Evolutionary conservation across 345 rosid genomes (phyloP), one percentile per base, ranked within the genome.

Genomic region (Aquilaria sinensis): DNA sequence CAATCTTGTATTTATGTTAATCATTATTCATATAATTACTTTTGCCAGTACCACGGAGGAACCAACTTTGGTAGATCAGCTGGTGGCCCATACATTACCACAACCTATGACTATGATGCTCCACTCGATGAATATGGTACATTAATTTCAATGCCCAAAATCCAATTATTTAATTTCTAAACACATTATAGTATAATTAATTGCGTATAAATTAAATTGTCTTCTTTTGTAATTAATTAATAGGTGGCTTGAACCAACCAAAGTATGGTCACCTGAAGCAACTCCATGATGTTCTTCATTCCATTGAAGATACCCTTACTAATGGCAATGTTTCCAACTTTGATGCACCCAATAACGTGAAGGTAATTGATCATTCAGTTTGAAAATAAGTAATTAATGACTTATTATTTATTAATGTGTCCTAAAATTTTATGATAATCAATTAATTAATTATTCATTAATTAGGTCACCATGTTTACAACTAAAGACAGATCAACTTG

Each of bases 251-350:
- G 65, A 88, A 91, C 68, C 90, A 91, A 61, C 96, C 97, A 1
- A 86, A 88, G 61, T 88, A 77, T 72, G 97, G 92, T 2, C 96
- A 91, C 43, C 67, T 86, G 75, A 91, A 83, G 83, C 78, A 81
- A 48, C 83, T 88, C 11, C 97, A 88, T 51, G 68, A 50, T 10
- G 56, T 77, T 10, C 71, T 88, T 65, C 85, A 75, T 58, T 72
- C 85, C 0, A 77, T 85, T 31, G 89, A 88, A 79, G 64, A 68
- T 5, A 60, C 75, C 4, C 75, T 90, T 41, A 86, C 96, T 15
- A 45, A 76, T 5, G 96, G 96, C 6, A 76, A 78, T 29, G 59
- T 75, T 8, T 67, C 83, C 7, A 47, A 48, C 4, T 3, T 60
- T 2, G 78, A 84, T 47, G 70, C 74, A 1, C 83, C 80, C 64